phyloP scores from a whole-genome alignment of 2,329 filamentous ascomycete genomes.

The Aspergillus chevalieri region DNA sequence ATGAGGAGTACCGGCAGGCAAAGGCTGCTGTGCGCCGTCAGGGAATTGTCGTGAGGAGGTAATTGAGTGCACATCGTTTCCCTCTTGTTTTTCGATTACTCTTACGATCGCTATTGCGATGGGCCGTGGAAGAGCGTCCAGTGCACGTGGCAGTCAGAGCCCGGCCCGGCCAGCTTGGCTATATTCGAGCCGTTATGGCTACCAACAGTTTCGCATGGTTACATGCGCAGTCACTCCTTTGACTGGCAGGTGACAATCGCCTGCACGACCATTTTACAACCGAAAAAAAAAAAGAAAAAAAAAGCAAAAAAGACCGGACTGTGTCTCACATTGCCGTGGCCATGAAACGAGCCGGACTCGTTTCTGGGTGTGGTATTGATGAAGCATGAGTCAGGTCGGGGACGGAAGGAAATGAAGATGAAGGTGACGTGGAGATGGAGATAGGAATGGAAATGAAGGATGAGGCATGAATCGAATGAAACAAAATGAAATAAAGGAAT shows the following conservation, averaged over 20 bases:
- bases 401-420: not conserved
- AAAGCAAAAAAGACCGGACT: conserved; percentile 1
- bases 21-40: conserved; percentile 30
- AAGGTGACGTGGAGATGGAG: not conserved
- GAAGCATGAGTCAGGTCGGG: not conserved
- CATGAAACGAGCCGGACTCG: conserved; percentile 12
- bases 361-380: conserved; percentile 4
- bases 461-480: not conserved
- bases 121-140: too few relatives aligned
- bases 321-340: not conserved
- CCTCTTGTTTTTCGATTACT: not conserved
- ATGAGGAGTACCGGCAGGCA: conserved; percentile 34
- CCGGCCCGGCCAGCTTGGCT: not conserved
- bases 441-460: not conserved
- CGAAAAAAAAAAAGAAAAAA: conserved; percentile 1
- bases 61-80: conserved; percentile 10
- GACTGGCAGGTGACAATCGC: not conserved
- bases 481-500: not conserved
- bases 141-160: not conserved
- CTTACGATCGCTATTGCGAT: not conserved
- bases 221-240: conserved; percentile 15
- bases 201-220: conserved; percentile 1
- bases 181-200: not conserved
- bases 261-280: not conserved
- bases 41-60: conserved; percentile 36